Evolutionary conservation across 345 rosid species (phyloP).

Genomic region (Eucalyptus marginata): DNA sequence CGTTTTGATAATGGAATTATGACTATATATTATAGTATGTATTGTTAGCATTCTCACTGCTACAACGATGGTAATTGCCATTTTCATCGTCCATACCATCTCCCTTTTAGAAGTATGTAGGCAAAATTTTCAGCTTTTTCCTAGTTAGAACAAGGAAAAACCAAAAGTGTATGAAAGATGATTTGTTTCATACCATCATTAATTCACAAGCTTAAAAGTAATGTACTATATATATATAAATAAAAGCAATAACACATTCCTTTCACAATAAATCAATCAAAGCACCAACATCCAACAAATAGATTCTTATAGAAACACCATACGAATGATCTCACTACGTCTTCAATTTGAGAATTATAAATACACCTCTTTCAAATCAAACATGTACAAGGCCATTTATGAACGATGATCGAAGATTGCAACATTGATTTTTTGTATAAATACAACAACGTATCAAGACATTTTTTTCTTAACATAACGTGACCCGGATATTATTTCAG

Average conservation of each 20-base stretch:
- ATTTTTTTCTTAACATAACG: neutral
- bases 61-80: neutral
- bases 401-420: accelerated
- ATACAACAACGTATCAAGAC: neutral
- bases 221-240: neutral
- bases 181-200: neutral
- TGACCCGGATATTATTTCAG: neutral
- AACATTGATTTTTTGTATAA: neutral
- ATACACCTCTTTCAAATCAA: neutral
- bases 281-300: neutral
- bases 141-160: neutral
- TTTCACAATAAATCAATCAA: neutral
- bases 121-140: neutral
- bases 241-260: neutral
- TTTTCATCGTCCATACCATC: too few species aligned
- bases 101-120: neutral
- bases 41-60: neutral
- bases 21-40: neutral
- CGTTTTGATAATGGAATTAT: neutral
- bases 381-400: accelerated
- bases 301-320: accelerated
- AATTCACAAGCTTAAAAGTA: neutral
- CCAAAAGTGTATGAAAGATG: neutral
- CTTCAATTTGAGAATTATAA: neutral
- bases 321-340: accelerated